Percentiles rank a stretch among this genome's conserved stretches.
phyloP scores from a whole-genome alignment of 2,329 filamentous ascomycete genomes.

The Cladosporium halotolerans region DNA sequence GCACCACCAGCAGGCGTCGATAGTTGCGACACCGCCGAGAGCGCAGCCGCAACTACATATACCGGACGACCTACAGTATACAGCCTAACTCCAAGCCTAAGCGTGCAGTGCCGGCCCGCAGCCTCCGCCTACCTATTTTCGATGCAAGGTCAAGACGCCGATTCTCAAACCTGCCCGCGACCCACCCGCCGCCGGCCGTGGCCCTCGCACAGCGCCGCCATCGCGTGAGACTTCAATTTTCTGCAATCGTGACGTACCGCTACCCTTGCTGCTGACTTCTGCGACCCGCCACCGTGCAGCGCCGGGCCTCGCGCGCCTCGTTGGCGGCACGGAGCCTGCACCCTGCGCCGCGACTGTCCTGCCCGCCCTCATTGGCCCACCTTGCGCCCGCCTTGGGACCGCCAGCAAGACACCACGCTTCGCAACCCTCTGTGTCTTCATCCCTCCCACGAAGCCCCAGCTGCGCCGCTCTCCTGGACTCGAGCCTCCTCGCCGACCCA shows the following conservation, averaged over 20 bases:
- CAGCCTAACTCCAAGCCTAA: too few species aligned
- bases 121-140: too few species aligned
- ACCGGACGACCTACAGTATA: too few species aligned
- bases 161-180: too few species aligned
- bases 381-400: neutral
- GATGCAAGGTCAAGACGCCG: too few species aligned
- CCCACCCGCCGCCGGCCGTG: too few species aligned
- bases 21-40: too few species aligned
- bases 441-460: neutral
- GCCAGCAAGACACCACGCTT: constrained; percentile 1
- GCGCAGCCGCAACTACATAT: too few species aligned
- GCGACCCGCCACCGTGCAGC: neutral
- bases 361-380: neutral
- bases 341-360: neutral
- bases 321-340: neutral
- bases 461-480: neutral
- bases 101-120: too few species aligned
- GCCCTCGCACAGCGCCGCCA: neutral
- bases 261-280: neutral
- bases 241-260: constrained; percentile 4
- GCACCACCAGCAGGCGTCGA: too few species aligned
- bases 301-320: neutral
- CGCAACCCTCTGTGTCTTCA: constrained; percentile 1
- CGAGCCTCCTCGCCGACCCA: too few species aligned
- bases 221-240: constrained; percentile 1